Percentiles rank a stretch among this genome's conserved stretches.
Conservation (phyloP, 257 asterid species). For the Solanum chiquidenum region DNA sequence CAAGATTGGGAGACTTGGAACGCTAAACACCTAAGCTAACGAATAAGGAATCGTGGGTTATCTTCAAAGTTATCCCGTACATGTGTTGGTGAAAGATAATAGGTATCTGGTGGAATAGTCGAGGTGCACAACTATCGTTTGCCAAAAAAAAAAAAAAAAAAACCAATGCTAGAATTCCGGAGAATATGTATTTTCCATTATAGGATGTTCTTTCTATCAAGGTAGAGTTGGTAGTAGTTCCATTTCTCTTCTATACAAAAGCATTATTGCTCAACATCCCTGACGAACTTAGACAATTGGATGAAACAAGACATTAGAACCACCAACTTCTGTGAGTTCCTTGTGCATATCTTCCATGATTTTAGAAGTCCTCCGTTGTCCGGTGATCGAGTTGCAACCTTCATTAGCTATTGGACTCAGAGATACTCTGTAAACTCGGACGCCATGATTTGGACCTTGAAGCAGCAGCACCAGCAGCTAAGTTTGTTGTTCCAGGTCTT, state of each 20-base stretch:
- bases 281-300: background rate
- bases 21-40: constrained; percentile 17
- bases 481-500: constrained; percentile 14
- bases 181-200: constrained; percentile 4
- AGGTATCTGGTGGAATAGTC: background rate
- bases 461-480: background rate
- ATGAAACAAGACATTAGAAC: background rate
- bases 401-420: constrained; percentile 25
- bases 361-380: background rate
- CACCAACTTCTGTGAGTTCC: background rate
- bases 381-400: background rate
- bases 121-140: background rate
- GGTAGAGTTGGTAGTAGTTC: constrained; percentile 1
- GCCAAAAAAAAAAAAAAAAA: background rate
- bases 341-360: background rate
- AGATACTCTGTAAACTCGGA: constrained; percentile 34
- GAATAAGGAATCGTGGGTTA: too few species aligned
- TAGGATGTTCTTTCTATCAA: constrained; percentile 1
- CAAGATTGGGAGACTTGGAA: constrained; percentile 56
- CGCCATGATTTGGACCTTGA: constrained; percentile 33
- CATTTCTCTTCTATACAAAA: constrained; percentile 11
- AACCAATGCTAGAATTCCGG: background rate
- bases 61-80: background rate
- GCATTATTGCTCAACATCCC: background rate
- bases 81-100: background rate